Percentiles rank a stretch among this genome's conserved stretches.
Conservation (phyloP, 305 asterid species). For the Fraxinus dipetala region DNA sequence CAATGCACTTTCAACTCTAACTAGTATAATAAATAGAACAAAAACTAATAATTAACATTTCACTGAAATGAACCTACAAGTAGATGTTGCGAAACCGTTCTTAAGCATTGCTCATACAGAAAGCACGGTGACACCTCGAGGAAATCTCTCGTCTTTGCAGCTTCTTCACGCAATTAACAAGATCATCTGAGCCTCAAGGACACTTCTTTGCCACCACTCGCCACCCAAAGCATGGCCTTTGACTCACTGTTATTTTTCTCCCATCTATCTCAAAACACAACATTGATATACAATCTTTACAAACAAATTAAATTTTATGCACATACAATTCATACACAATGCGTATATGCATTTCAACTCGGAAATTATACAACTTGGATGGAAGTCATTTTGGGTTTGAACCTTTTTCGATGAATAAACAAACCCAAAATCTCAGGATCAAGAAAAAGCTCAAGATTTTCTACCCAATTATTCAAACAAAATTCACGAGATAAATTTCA, state of each 20-base stretch:
- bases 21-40: no score
- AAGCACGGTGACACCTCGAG: conserved; percentile 74
- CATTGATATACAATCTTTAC: conserved; percentile 20
- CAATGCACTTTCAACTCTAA: no score
- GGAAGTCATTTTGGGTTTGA: neutral
- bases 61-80: conserved; percentile 53
- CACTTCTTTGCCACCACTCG: conserved; percentile 93
- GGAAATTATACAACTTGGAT: conserved; percentile 3
- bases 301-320: conserved; percentile 28
- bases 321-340: conserved; percentile 23
- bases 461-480: conserved; percentile 25
- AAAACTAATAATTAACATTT: neutral
- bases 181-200: conserved; percentile 67
- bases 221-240: conserved; percentile 82
- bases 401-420: neutral
- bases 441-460: conserved; percentile 23
- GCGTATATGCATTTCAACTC: conserved; percentile 24
- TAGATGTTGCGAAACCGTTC: conserved; percentile 86
- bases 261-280: conserved; percentile 57
- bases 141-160: conserved; percentile 91
- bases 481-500: conserved; percentile 17
- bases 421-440: conserved; percentile 54
- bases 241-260: conserved; percentile 84
- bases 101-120: conserved; percentile 91
- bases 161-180: conserved; percentile 89